A percentile compares a stretch with the other conserved stretches of the same genome.
phyloP scores from a whole-genome alignment of 768 basidiomycete species.

The Trametes sanguinea region DNA sequence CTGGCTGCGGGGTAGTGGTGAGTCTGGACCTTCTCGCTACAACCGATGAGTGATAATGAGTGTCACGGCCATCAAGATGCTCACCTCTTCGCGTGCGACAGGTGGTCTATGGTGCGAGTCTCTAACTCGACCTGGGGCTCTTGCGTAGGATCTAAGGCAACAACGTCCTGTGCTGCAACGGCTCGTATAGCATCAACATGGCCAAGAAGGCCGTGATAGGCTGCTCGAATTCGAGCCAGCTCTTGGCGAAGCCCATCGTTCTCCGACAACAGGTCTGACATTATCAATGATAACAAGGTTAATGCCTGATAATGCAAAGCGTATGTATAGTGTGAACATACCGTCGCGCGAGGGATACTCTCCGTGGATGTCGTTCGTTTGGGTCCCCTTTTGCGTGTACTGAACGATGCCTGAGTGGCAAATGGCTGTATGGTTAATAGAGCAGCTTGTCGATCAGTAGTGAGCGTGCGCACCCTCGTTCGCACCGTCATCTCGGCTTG shows the following conservation, averaged over 20 bases:
- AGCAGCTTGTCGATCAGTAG: too few species aligned
- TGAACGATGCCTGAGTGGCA: too few species aligned
- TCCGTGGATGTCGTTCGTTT: too few species aligned
- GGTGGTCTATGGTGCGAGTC: background rate
- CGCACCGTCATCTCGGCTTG: background rate
- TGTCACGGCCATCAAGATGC: background rate
- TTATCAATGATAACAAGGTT: too few species aligned
- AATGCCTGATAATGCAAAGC: too few species aligned
- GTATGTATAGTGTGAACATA: too few species aligned
- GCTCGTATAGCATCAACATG: background rate
- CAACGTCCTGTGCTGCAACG: background rate
- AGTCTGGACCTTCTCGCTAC: too few species aligned
- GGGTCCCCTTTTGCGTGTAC: too few species aligned
- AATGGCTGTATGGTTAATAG: too few species aligned
- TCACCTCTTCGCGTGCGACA: background rate
- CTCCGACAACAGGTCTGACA: background rate
- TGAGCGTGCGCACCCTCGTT: background rate
- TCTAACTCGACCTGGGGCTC: background rate
- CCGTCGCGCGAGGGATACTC: too few species aligned
- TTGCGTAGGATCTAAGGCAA: background rate
- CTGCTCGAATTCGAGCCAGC: background rate
- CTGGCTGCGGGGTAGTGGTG: too few species aligned
- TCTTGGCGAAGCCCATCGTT: background rate
- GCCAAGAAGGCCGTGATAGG: background rate
- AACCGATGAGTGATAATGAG: background rate